phyloP scores from a whole-genome alignment of 805 yeast genomes.

The Ogataea saltuana region DNA sequence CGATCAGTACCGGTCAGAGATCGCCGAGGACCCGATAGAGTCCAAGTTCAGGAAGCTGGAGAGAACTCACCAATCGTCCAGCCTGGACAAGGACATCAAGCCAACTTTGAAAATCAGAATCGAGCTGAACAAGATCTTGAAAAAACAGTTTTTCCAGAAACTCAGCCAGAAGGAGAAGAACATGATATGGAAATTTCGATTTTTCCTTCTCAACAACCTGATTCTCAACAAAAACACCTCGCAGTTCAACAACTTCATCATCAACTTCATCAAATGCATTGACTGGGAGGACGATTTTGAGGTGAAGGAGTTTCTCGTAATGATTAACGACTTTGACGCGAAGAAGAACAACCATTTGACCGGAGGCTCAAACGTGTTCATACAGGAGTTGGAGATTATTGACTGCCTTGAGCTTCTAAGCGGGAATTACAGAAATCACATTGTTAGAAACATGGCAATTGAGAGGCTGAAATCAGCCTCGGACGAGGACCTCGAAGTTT shows the following conservation, averaged over 20 bases:
- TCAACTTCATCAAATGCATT: constrained; percentile 80
- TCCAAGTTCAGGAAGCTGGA: constrained; percentile 81
- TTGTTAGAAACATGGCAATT: constrained; percentile 85
- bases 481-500: constrained; percentile 78
- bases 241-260: constrained; percentile 38
- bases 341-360: constrained; percentile 11
- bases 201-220: constrained; percentile 64
- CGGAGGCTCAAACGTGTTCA: constrained; percentile 30
- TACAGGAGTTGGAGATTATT: constrained; percentile 36
- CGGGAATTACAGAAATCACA: constrained; percentile 67
- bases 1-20: constrained; percentile 48
- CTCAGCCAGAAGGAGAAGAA: constrained; percentile 82
- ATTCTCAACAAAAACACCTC: constrained; percentile 35
- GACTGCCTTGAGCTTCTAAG: constrained; percentile 74
- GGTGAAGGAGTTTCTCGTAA: constrained; percentile 65
- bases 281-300: constrained; percentile 87
- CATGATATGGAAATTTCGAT: constrained; percentile 87
- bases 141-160: constrained; percentile 81
- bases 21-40: constrained; percentile 78
- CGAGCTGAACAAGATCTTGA: constrained; percentile 65
- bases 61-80: constrained; percentile 74
- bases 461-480: constrained; percentile 75
- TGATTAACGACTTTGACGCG: constrained; percentile 34
- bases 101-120: constrained; percentile 85
- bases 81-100: constrained; percentile 79